Percentiles rank a stretch among this genome's conserved stretches.
Conservation (phyloP, 306 rosid species). For the Calophaca sinica region DNA sequence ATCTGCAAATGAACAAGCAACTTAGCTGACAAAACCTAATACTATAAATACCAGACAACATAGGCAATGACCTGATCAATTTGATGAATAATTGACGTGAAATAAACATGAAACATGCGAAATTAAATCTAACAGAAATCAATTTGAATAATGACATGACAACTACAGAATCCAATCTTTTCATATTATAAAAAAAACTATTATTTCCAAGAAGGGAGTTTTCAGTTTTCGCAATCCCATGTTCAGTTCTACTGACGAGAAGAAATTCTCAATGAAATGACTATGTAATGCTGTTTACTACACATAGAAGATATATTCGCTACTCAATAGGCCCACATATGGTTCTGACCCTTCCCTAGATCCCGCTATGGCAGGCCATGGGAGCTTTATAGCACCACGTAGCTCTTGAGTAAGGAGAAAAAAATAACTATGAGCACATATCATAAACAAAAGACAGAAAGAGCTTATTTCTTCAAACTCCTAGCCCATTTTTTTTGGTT, state of each 20-base stretch:
- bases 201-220: slow-evolving; percentile 19
- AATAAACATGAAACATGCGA: slow-evolving; percentile 33
- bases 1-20: slow-evolving; percentile 65
- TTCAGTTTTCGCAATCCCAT: slow-evolving; percentile 24
- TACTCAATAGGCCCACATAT: slow-evolving; percentile 6
- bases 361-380: neutral
- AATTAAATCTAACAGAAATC: slow-evolving; percentile 12
- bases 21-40: slow-evolving; percentile 27
- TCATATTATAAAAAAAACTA: slow-evolving; percentile 17
- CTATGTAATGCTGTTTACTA: neutral
- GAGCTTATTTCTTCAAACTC: slow-evolving; percentile 24
- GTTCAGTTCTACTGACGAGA: slow-evolving; percentile 2
- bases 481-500: neutral
- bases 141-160: slow-evolving; percentile 30
- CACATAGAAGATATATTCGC: slow-evolving; percentile 1
- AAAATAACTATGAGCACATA: too few species aligned
- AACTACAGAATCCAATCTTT: neutral
- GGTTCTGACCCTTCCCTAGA: neutral
- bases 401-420: neutral
- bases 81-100: slow-evolving; percentile 11
- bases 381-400: neutral
- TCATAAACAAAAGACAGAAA: neutral
- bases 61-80: neutral
- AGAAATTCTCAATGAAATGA: slow-evolving; percentile 3
- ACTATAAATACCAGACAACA: neutral